Evolutionary conservation across 1,284 basidiomycete species (phyloP).

Genomic region (Pascua guehoae): DNA sequence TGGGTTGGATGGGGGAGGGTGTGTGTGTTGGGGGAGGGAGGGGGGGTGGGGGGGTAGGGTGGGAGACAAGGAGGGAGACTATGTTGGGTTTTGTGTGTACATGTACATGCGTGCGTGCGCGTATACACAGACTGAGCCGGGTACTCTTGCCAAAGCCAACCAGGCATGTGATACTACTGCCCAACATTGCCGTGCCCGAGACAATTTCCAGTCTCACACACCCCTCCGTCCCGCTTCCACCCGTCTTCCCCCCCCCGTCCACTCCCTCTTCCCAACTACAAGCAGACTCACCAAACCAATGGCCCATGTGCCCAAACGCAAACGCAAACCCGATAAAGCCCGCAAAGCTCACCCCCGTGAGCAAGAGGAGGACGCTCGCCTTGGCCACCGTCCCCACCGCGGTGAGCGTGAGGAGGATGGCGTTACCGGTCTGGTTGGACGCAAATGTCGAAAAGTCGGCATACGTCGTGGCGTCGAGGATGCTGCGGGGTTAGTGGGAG

Average conservation of each 20-base stretch:
- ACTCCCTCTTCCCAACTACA: background rate
- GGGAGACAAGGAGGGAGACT: too few species aligned
- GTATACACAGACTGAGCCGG: too few species aligned
- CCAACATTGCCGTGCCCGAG: slow-evolving; percentile 6
- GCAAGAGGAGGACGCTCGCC: slow-evolving; percentile 20
- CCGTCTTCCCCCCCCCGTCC: too few species aligned
- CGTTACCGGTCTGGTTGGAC: slow-evolving; percentile 49
- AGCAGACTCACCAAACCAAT: slow-evolving; percentile 32
- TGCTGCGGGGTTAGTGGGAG: slow-evolving; percentile 4
- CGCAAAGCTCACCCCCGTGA: slow-evolving; percentile 37
- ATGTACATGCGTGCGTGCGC: too few species aligned
- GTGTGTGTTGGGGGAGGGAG: too few species aligned
- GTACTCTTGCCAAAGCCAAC: too few species aligned
- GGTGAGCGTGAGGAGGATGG: slow-evolving; percentile 45
- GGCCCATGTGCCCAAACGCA: slow-evolving; percentile 42
- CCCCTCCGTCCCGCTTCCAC: too few species aligned
- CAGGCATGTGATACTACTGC: background rate
- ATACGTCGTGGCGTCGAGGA: slow-evolving; percentile 47
- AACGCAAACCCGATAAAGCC: slow-evolving; percentile 37
- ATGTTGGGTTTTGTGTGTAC: too few species aligned
- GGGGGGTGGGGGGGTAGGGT: too few species aligned
- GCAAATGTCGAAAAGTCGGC: slow-evolving; percentile 46
- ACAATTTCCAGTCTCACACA: background rate
- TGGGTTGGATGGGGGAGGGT: too few species aligned
- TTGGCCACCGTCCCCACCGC: slow-evolving; percentile 29